Base-by-base conservation (phyloP, 495 filamentous ascomycete species). In the Neurospora sp. region DNA sequence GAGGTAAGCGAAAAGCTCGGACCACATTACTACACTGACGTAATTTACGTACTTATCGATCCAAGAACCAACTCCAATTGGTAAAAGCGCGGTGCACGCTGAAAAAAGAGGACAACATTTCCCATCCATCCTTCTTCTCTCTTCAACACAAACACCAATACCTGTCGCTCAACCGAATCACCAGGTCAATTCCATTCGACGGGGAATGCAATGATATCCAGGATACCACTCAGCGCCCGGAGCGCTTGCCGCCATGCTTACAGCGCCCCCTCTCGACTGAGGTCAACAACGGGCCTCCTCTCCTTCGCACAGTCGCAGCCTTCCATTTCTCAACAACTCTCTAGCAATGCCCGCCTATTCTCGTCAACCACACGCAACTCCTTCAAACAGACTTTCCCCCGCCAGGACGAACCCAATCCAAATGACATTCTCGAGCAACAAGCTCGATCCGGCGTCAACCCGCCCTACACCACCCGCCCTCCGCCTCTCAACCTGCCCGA, bases 381-480 rank as follows among this genome's bases (percentile, higher is more conserved):
- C 7, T 65, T 65, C 27, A 65, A 38, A 14, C 70, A 61, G 1
- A 38, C 45, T 1, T 4, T 37, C 9, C 41, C 70, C 8, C 70
- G 42, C 42, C 22, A 68, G 7, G 44, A 37, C 1, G 44, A 41
- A 0, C 45, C 39, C 68, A 10, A 7, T 20, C 18, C 53, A 0
- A 31, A 38, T 10, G 41, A 40, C 4, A 41, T 44, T 39, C 42
- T 69, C 22, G 68, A 9, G 35, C 73, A 31, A 61, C 70, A 12
- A 73, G 73, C 22, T 70, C 31, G 6, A 71, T 42, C 73, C 77
- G 72, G 77, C 68, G 77, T 90, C 71, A 93, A 92, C 80, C 87
- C 87, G 0, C 90, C 90, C 0, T 69, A 77, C 8, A 80, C 86
- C 8, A 91, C 89, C 10, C 87, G 88, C 45, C 88, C 90, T 0